phyloP scores from a whole-genome alignment of 2,329 filamentous ascomycete genomes.

The Fusarium hainanense region DNA sequence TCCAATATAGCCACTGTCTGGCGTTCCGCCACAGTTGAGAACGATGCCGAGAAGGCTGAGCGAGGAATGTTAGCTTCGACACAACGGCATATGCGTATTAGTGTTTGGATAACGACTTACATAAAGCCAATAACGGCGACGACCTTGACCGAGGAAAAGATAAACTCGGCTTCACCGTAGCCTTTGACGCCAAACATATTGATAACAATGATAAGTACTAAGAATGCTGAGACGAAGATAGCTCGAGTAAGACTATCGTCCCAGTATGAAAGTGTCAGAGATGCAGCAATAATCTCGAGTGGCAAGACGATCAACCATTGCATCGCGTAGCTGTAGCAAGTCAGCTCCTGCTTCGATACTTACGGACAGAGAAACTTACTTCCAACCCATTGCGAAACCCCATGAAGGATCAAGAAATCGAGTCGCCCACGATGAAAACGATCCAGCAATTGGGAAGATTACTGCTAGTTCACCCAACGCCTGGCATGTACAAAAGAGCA shows the following conservation, averaged over 20 bases:
- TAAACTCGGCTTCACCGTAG: conserved; percentile 90
- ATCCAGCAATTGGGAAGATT: conserved; percentile 88
- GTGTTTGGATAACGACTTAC: conserved; percentile 58
- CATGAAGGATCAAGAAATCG: conserved; percentile 93
- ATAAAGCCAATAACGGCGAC: conserved; percentile 89
- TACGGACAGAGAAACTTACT: conserved; percentile 61
- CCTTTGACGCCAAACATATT: conserved; percentile 90
- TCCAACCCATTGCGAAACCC: conserved; percentile 97
- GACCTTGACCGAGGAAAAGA: conserved; percentile 88
- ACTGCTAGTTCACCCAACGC: conserved; percentile 93
- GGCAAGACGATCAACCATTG: conserved; percentile 89
- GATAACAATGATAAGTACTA: conserved; percentile 79
- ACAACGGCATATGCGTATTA: conserved; percentile 44
- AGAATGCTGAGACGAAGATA: conserved; percentile 86
- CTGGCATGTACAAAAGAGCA: conserved; percentile 93
- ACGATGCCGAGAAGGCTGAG: conserved; percentile 83
- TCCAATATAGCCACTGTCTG: conserved; percentile 80
- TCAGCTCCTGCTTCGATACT: neutral
- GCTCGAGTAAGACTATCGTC: conserved; percentile 71
- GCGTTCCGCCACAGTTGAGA: conserved; percentile 84
- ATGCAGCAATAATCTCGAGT: conserved; percentile 87
- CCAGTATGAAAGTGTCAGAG: conserved; percentile 88
- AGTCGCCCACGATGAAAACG: conserved; percentile 91
- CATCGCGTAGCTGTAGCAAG: conserved; percentile 73
- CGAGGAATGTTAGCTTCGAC: conserved; percentile 24